Base-by-base conservation (phyloP, 441 rosid species). In the California macrophylla region DNA sequence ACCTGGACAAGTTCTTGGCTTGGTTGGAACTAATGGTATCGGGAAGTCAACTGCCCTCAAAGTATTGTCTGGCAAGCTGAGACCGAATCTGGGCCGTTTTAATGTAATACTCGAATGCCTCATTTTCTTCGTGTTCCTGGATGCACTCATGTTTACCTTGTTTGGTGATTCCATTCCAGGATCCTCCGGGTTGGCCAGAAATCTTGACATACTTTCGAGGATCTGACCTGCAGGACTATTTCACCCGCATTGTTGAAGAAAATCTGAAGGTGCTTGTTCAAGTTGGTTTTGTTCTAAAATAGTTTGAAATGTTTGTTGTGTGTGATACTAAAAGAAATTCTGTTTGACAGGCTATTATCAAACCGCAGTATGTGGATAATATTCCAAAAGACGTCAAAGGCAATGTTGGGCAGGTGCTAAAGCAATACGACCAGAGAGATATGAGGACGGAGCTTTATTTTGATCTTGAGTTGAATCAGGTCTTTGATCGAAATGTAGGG, bases 141-240 rank as follows among this genome's bases (percentile, higher is more conserved):
- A 21, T 64, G 16, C 10, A 23, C 56, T 13, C 23, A 1, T 66
- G 32, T 64, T 68, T 56, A 62, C 42, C 12, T 32, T 72, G 54
- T 65, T 40, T 63, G 61, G 65, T 32, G 23, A 50, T 61, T 60
- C 64, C 71, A 74, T 79, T 9, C 69, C 93, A 94, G 98, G 89
- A 79, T 52, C 98, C 98, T 82, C 98, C 98, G 32, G 97, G 92
- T 79, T 94, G 98, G 98, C 98, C 90, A 80, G 98, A 94, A 76
- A 88, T 94, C 50, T 81, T 91, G 87, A 91, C 98, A 24, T 86
- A 94, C 75, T 94, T 94, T 74, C 87, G 97, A 65, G 98, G 98
- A 56, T 94, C 97, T 72, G 98, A 94, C 74, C 84, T 94, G 70
- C 98, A 94, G 78, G 92, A 91, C 74, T 94, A 91, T 78, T 94